Evolutionary conservation across 2,329 filamentous ascomycete genomes (phyloP), one percentile per base, ranked within the genome.

Genomic region (Teratosphaeria gauchensis): DNA sequence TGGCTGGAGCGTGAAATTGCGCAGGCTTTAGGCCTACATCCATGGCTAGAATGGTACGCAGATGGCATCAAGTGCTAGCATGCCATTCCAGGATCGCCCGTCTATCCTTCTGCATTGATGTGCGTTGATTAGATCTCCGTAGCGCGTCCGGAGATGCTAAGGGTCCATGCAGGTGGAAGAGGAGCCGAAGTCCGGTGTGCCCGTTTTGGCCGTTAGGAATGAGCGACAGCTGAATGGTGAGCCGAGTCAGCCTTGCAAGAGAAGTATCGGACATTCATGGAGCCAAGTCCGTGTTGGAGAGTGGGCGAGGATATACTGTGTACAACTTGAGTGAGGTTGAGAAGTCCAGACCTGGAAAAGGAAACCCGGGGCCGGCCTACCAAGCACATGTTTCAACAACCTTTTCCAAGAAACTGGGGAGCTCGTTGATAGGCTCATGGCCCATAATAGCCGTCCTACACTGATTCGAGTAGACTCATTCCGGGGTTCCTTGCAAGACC

Each of bases 141-240:
- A 35, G 56, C 56, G 52, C 52, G 16, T 32, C 33, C 56, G 56
- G 31, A 53, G 28, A 57, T 53, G 16, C 9, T 33, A 32, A 28
- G 48, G 24, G 46, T 51, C 7, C 46, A 30, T 53, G 56, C 42
- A 53, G 56, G 55, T 56, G 9, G 52, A 52, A 56, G 55, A 56
- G 55, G 55, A 56, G 55, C 55, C 55, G 55, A 56, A 48, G 55
- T 53, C 52, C 52, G 52, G 52, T n/a, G 52, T 8, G n/a, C n/a
- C 42, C 8, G 19, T 19, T 21, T 21, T 48, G 42, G n/a, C 19
- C 42, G 16, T 48, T 11, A n/a, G 42, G 8, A 19, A 46, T 9
- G 7, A 46, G 42, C 42, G 3, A 46, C 42, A 19, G 14, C 42
- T 16, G 42, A 7, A 19, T 21, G 42, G n/a, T 21, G 42, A 11